phyloP scores from a whole-genome alignment of 805 yeast species.

The Lachancea meyersii region DNA sequence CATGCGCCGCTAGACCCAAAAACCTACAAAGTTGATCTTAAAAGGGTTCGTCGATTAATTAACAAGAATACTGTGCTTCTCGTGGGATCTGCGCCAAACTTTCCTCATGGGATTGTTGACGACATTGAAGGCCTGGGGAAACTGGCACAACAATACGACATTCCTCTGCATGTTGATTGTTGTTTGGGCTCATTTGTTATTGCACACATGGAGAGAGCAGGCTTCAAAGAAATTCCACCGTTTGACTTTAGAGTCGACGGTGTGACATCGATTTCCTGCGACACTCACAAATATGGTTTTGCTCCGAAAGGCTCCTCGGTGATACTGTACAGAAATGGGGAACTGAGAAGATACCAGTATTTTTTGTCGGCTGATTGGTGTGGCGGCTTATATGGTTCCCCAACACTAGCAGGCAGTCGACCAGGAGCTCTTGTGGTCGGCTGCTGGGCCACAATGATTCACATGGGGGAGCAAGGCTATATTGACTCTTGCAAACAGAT shows the following conservation, averaged over 20 bases:
- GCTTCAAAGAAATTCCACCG: conserved; percentile 36
- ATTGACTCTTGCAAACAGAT: conserved; percentile 58
- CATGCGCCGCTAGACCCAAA: conserved; percentile 70
- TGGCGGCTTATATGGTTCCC: conserved; percentile 95
- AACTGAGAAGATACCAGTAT: conserved; percentile 74
- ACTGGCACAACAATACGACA: conserved; percentile 51
- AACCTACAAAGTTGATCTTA: conserved; percentile 61
- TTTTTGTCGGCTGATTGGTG: conserved; percentile 80
- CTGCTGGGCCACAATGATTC: conserved; percentile 90
- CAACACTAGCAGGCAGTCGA: conserved; percentile 92
- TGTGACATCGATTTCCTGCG: conserved; percentile 98
- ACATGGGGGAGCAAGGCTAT: conserved; percentile 82
- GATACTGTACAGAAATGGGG: conserved; percentile 73
- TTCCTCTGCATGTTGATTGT: conserved; percentile 93
- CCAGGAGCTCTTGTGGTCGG: conserved; percentile 98
- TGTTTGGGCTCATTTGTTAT: conserved; percentile 91
- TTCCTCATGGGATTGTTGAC: conserved; percentile 93
- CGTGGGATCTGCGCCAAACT: conserved; percentile 94
- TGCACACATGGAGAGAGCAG: conserved; percentile 66
- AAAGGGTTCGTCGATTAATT: conserved; percentile 56
- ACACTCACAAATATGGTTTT: conserved; percentile 97
- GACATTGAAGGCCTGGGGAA: conserved; percentile 69
- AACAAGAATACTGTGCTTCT: conserved; percentile 75
- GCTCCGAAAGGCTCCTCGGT: conserved; percentile 96
- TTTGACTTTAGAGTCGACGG: conserved; percentile 87